These are phyloP conservation scores for Brettanomyces sp. DNA, from an alignment of 805 yeast genomes.

Conservation along the genomic window DNA sequence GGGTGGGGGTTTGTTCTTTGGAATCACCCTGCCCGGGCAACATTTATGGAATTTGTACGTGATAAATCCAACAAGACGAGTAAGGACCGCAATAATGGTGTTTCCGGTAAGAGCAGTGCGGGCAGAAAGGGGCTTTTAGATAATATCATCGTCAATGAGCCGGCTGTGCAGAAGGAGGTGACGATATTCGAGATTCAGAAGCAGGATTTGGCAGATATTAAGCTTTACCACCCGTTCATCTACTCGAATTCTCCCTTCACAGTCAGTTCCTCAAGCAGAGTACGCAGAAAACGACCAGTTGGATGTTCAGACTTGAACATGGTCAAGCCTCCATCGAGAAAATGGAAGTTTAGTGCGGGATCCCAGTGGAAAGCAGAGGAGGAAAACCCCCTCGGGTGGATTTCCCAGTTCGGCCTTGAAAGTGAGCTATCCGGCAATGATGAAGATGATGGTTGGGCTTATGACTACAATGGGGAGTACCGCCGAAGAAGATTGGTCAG, in stretches of 20 bases:
- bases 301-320: constrained; percentile 50
- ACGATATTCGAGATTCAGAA: constrained; percentile 72
- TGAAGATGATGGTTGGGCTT: constrained; percentile 39
- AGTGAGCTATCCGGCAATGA: constrained; percentile 19
- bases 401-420: constrained; percentile 33
- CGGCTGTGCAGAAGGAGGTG: constrained; percentile 50
- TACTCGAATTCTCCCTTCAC: constrained; percentile 50
- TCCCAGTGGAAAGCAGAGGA: constrained; percentile 59
- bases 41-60: constrained; percentile 4
- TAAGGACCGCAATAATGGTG: constrained; percentile 14
- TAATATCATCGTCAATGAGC: constrained; percentile 51
- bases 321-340: constrained; percentile 50
- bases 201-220: constrained; percentile 45
- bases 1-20: constrained; percentile 48
- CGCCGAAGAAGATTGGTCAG: constrained; percentile 51
- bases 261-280: constrained; percentile 1
- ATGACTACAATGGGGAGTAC: constrained; percentile 37
- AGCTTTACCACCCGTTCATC: constrained; percentile 52
- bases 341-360: constrained; percentile 61
- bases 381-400: constrained; percentile 41
- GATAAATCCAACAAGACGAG: constrained; percentile 20
- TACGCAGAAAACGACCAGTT: constrained; percentile 48
- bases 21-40: constrained; percentile 50
- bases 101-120: neutral
- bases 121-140: neutral